Evolutionary conservation across 345 rosid species (phyloP).

Genomic region (Toxicodendron radicans): DNA sequence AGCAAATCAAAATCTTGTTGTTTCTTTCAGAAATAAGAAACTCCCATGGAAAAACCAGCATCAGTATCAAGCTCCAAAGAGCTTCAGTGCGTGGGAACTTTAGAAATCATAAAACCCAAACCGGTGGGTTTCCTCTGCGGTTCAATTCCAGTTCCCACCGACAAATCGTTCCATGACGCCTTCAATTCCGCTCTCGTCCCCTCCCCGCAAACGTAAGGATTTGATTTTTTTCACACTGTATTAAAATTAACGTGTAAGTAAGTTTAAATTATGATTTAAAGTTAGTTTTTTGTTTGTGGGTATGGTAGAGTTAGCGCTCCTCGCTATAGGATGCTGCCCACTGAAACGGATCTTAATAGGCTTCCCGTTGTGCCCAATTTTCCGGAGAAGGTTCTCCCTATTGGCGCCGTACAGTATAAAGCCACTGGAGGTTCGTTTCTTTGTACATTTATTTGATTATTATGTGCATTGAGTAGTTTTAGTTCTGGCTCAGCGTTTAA

Average conservation of each 20-base stretch:
- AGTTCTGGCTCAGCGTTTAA: too few species aligned
- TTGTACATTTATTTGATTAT: neutral
- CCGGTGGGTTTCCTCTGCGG: conserved; percentile 91
- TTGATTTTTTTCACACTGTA: neutral
- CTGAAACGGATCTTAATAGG: conserved; percentile 81
- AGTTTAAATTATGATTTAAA: neutral
- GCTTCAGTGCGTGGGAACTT: conserved; percentile 73
- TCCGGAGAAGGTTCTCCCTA: conserved; percentile 66
- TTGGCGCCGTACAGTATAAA: conserved; percentile 58
- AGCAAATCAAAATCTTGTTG: too few species aligned
- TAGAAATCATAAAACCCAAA: conserved; percentile 70
- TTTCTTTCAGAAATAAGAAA: too few species aligned
- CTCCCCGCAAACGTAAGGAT: conserved; percentile 52
- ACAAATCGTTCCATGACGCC: conserved; percentile 58
- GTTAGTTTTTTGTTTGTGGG: neutral
- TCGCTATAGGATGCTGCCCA: conserved; percentile 74
- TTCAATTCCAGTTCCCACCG: conserved; percentile 84
- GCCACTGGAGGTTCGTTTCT: conserved; percentile 55
- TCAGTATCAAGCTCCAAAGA: conserved; percentile 46
- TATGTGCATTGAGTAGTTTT: neutral
- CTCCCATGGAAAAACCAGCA: conserved; percentile 42
- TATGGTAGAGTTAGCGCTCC: conserved; percentile 70
- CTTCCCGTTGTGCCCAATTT: conserved; percentile 67
- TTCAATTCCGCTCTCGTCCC: conserved; percentile 77
- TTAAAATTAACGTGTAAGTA: too few species aligned